Conservation (phyloP, 352 stramenopile genomes). For the Blastocystis sp. region DNA sequence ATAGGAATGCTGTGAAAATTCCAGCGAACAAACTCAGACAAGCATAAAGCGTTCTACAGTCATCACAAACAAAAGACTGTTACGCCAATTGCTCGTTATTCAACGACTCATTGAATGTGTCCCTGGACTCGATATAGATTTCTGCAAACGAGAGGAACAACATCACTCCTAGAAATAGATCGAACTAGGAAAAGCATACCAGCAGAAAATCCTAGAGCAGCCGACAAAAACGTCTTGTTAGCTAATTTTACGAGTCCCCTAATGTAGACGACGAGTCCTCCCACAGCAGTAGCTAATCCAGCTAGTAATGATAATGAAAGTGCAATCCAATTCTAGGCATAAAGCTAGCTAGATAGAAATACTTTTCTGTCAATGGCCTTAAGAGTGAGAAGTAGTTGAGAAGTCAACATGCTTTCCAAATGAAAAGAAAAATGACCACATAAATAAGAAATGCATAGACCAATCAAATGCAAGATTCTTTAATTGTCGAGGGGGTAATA, state of each 20-base stretch:
- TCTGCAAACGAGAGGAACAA: slow-evolving; percentile 75
- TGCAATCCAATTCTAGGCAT: slow-evolving; percentile 59
- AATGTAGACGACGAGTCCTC: slow-evolving; percentile 73
- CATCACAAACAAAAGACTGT: slow-evolving; percentile 32
- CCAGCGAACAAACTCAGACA: slow-evolving; percentile 63
- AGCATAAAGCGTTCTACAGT: slow-evolving; percentile 22
- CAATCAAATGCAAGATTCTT: neutral
- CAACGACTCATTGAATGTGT: slow-evolving; percentile 41
- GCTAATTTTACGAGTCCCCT: slow-evolving; percentile 70
- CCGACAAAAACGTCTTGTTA: slow-evolving; percentile 69
- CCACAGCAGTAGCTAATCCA: slow-evolving; percentile 70
- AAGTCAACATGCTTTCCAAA: neutral
- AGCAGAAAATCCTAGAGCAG: slow-evolving; percentile 71
- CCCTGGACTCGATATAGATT: slow-evolving; percentile 68
- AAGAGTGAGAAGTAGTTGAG: neutral
- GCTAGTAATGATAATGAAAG: slow-evolving; percentile 71
- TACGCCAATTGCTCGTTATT: slow-evolving; percentile 20
- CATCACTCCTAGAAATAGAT: slow-evolving; percentile 68
- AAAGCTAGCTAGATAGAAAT: neutral
- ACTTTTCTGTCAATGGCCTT: neutral
- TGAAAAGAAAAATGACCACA: neutral
- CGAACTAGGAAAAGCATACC: neutral
- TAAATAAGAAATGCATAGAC: neutral
- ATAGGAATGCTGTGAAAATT: slow-evolving; percentile 45
- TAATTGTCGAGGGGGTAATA: neutral